Conservation (phyloP, 2,329 filamentous ascomycete genomes). For the Aspergillus sp. region DNA sequence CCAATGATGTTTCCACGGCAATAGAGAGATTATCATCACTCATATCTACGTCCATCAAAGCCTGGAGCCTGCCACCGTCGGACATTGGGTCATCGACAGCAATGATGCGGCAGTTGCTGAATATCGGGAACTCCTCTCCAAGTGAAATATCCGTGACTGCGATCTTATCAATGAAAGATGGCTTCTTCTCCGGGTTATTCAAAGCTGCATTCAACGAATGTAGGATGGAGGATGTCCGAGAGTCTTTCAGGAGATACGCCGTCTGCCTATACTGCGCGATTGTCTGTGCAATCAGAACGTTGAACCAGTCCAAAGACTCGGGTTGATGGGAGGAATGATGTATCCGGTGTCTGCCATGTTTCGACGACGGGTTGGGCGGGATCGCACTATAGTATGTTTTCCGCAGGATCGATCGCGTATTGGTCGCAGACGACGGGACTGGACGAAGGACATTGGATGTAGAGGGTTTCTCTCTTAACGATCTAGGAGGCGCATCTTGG, state of each 20-base stretch:
- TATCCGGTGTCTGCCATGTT: conserved; percentile 43
- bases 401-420: conserved; percentile 73
- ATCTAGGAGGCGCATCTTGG: conserved; percentile 45
- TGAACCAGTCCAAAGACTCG: conserved; percentile 98
- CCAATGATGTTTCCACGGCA: conserved; percentile 87
- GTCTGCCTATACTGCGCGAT: conserved; percentile 94
- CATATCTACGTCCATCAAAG: conserved; percentile 93
- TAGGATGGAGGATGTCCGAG: conserved; percentile 62
- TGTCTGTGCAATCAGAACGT: conserved; percentile 92
- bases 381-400: conserved; percentile 91
- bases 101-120: conserved; percentile 96
- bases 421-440: conserved; percentile 78
- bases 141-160: conserved; percentile 89
- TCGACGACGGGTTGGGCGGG: conserved; percentile 39
- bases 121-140: conserved; percentile 96
- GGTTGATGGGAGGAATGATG: conserved; percentile 79
- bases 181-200: conserved; percentile 82
- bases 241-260: conserved; percentile 77
- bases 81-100: conserved; percentile 63
- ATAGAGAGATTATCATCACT: conserved; percentile 90
- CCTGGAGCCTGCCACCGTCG: conserved; percentile 78
- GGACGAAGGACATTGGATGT: conserved; percentile 71
- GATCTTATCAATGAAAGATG: conserved; percentile 91
- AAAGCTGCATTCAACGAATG: conserved; percentile 79
- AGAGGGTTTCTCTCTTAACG: conserved; percentile 46